Evolutionary conservation across 176 grass and related monocot species (phyloP), one percentile per base, ranked within the genome.

Genomic region (Eremochloa ophiuroides): DNA sequence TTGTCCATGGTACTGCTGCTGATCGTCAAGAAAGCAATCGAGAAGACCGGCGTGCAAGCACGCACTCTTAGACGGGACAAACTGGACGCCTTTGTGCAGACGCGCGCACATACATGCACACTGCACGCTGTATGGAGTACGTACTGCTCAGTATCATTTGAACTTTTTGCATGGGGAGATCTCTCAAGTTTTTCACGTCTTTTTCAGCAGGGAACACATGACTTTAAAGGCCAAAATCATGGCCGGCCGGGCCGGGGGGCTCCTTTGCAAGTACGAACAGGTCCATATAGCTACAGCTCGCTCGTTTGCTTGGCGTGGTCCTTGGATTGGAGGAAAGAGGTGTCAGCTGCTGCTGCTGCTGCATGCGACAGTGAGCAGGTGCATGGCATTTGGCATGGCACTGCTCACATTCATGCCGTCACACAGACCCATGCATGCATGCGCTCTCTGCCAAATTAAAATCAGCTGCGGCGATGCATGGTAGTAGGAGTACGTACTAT

Each of bases 11-110:
- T 34, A 20, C n/a, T 39, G 13, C 17, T 58, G 27, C 14, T 25
- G 6, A 13, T 22, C 6, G 64, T 55, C 15, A 55, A 70, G 68
- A 65, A 87, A 87, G 74, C 42, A 75, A 82, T 76, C 73, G 76
- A 74, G 70, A 80, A 80, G 63, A 23, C 63, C 77, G 56, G 87
- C 77, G 35, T 77, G 87, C 85, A 40, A 18, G 65, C 86, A 83
- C 83, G 79, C 83, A 89, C 88, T 86, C 79, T 89, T 70, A 86
- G 47, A 74, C 83, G 59, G 73, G 55, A 82, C 83, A 90, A 59
- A 39, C 43, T 10, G 55, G 60, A n/a, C 33, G 74, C 65, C 83
- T 89, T 89, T 85, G 73, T 25, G 73, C 87, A 89, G 83, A 38
- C 66, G 22, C 62, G 42, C 69, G 27, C 62, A 33, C 76, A 42